Evolutionary conservation across 2,329 filamentous ascomycete species (phyloP), one percentile per base, ranked within the genome.

Genomic region (Scytalidium sp.): DNA sequence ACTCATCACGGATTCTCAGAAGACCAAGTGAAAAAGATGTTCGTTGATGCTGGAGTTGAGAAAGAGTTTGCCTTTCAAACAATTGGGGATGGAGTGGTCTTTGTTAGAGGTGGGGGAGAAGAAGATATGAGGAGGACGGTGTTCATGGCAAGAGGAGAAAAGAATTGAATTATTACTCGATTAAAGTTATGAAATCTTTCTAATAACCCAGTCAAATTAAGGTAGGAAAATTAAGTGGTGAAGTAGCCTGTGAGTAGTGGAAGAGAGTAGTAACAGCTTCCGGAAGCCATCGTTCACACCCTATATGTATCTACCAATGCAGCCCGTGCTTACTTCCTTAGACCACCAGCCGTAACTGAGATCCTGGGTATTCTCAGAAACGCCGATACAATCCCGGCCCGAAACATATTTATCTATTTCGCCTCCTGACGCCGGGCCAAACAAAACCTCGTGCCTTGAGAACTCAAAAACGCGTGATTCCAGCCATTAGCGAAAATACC

Each of bases 1-100:
- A 78, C 77, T 25, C 83, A 86, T 47, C 75, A 83, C 53, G 86
- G 87, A 0, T 91, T 92, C 65, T 76, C 74, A 1, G 69, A 80
- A 62, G 74, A 77, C 10, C 71, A 79, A 22, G 79, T 90, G 46
- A 74, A 71, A 59, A 65, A 69, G 19, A 76, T 89, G 56, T 90
- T 88, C 59, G 73, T 76, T 50, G 69, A 71, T n/a, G 87, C 86
- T 1, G 86, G 87, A 0, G 71, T 76, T 17, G 76, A 70, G 0
- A 66, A 67, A 8, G 73, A 73, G n/a, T 86, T 90, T 60, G 73
- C 71, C 9, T 78, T 87, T 49, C 50, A 53, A 41, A 50, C 55
- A 10, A 43, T 64, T 25, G 63, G 63, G 3, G 62, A 58, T 29
- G 61, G 60, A 0, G 49, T 64, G 45, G 58, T 64, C 8, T 60